A percentile compares a stretch with the other conserved stretches of the same genome.
Evolutionary conservation across 192 early-diverging fungal genomes (phyloP).

Genomic region (Dispira simplex): DNA sequence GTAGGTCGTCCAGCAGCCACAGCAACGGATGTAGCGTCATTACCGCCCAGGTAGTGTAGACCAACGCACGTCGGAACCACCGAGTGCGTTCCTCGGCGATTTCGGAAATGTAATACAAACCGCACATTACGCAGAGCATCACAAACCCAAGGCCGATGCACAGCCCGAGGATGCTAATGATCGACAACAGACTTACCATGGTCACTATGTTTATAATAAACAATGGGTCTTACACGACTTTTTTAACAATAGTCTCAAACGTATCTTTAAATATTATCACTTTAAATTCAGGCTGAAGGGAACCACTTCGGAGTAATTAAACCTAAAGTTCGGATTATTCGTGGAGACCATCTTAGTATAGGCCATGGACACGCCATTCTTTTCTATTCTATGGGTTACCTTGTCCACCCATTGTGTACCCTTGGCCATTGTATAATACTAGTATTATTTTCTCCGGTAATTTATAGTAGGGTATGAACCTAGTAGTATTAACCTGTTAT

Average conservation of each 20-base stretch:
- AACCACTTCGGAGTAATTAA: no score
- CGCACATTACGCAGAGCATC: constrained; percentile 25
- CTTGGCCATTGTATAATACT: no score
- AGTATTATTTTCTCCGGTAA: no score
- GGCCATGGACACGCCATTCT: no score
- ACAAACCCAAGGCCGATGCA: constrained; percentile 14
- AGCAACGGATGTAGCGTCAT: constrained; percentile 54
- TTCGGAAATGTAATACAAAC: constrained; percentile 24
- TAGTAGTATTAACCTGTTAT: no score
- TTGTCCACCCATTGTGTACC: no score
- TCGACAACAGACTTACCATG: neutral
- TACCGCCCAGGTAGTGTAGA: constrained; percentile 29
- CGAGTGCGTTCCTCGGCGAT: constrained; percentile 28
- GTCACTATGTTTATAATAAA: neutral
- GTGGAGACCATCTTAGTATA: no score
- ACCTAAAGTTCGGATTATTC: no score
- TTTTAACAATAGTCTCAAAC: neutral
- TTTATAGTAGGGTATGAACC: no score
- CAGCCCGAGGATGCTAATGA: neutral
- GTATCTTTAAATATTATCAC: neutral
- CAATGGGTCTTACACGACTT: neutral
- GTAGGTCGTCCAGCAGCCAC: constrained; percentile 62
- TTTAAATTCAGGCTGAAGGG: no score
- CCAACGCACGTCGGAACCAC: constrained; percentile 17
- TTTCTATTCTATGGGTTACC: no score